Evolutionary conservation across 2,329 filamentous ascomycete genomes (phyloP).

Genomic region (Trichophyton equinum): DNA sequence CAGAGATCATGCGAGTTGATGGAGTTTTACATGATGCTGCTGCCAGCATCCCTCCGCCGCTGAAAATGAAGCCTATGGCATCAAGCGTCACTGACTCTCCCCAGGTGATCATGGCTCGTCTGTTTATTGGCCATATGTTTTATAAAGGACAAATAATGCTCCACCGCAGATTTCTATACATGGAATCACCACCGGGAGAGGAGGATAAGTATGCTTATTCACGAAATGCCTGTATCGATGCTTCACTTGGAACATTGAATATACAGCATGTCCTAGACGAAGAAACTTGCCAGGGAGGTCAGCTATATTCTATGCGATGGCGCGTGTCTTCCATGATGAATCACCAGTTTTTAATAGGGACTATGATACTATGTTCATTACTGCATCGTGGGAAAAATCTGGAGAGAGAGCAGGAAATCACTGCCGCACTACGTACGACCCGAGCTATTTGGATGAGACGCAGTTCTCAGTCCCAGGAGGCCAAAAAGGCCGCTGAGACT

Average conservation of each 20-base stretch:
- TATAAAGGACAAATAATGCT: conserved; percentile 18
- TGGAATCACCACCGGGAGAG: conserved; percentile 2
- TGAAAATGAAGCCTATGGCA: conserved; percentile 18
- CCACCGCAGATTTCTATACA: conserved; percentile 14
- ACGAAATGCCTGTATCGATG: conserved; percentile 33
- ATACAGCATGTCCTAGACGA: conserved; percentile 39
- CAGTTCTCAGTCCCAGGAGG: neutral
- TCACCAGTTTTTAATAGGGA: conserved; percentile 49
- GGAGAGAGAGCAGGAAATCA: conserved; percentile 13
- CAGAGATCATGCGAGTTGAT: conserved; percentile 20
- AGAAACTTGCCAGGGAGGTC: conserved; percentile 40
- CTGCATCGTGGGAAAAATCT: conserved; percentile 8
- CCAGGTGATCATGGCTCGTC: conserved; percentile 15
- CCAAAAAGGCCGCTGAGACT: neutral
- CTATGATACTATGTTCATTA: conserved; percentile 42
- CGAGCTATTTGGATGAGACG: neutral
- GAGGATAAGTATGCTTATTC: conserved; percentile 21
- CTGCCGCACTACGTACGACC: conserved; percentile 7
- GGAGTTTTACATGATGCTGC: neutral
- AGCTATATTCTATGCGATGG: conserved; percentile 43
- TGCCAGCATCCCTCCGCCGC: conserved; percentile 9
- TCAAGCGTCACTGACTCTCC: conserved; percentile 16
- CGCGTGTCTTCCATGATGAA: conserved; percentile 45
- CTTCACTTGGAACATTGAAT: conserved; percentile 35
- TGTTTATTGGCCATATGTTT: conserved; percentile 16